A percentile compares a stretch with the other conserved stretches of the same genome.
Evolutionary conservation across 2,329 filamentous ascomycete species (phyloP).

Genomic region (Penicillium sp.): DNA sequence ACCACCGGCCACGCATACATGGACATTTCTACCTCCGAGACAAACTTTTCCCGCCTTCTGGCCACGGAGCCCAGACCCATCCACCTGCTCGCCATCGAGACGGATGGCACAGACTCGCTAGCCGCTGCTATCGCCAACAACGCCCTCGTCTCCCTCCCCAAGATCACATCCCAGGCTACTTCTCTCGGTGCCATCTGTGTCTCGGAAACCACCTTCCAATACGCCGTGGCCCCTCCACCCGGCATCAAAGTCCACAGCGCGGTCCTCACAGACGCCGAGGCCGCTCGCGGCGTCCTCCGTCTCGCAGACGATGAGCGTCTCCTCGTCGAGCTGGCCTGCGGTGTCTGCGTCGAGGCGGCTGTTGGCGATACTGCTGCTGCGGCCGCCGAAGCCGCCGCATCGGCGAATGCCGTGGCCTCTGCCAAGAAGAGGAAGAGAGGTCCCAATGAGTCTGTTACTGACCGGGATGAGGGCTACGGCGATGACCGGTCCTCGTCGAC

Average conservation of each 20-base stretch:
- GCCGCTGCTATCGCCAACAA: slow-evolving; percentile 57
- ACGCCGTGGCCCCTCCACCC: slow-evolving; percentile 53
- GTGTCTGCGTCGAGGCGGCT: slow-evolving; percentile 67
- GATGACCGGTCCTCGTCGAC: slow-evolving; percentile 37
- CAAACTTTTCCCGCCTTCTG: slow-evolving; percentile 12
- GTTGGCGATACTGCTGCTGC: slow-evolving; percentile 35
- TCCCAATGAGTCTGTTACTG: slow-evolving; percentile 8
- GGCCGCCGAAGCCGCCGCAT: slow-evolving; percentile 10
- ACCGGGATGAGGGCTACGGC: slow-evolving; percentile 39
- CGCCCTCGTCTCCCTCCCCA: slow-evolving; percentile 64
- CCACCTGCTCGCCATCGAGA: slow-evolving; percentile 73
- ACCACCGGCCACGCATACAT: slow-evolving; percentile 20
- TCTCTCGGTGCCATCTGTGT: slow-evolving; percentile 75
- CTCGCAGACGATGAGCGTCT: slow-evolving; percentile 81
- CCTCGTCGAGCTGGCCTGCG: slow-evolving; percentile 82
- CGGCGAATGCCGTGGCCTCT: slow-evolving; percentile 13
- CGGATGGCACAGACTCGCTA: slow-evolving; percentile 70
- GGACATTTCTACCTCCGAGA: slow-evolving; percentile 13
- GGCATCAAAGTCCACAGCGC: slow-evolving; percentile 58
- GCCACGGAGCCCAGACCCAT: slow-evolving; percentile 34
- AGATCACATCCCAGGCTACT: slow-evolving; percentile 74
- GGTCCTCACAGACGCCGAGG: slow-evolving; percentile 74
- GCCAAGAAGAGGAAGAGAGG: slow-evolving; percentile 35
- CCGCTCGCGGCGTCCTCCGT: slow-evolving; percentile 72
- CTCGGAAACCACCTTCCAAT: slow-evolving; percentile 66